Base-by-base conservation (phyloP, 148 eudicot species). In the Gaultheria prostrata region DNA sequence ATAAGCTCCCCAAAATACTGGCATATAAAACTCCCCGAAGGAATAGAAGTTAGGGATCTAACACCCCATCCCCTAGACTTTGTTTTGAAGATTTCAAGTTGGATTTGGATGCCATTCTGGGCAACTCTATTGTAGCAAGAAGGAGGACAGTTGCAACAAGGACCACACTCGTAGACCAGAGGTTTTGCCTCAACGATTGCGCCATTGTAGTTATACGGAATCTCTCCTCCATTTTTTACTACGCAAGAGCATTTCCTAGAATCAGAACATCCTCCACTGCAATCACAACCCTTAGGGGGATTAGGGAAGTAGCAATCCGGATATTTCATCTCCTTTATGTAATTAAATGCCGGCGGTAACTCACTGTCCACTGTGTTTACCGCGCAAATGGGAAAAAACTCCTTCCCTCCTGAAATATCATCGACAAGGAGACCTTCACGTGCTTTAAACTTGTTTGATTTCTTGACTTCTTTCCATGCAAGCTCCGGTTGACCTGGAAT, bases 1-100 rank as follows among this genome's bases (percentile, higher is more conserved):
- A 96, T 90, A 81, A 96, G 87, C 90, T 96, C 98, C 45, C 99
- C 99, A 26, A 90, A 86, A 84, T 96, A 96, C 87, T 96, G 97
- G 35, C 99, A 96, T 87, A 93, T 93, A 85, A 96, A 96, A 83
- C 93, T 92, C 59, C 99, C 99, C 2, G 98, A 89, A 35, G 99
- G 86, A 57, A 96, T 90, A 50, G 94, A 91, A 83, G 87, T 90
- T 26, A 92, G 81, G 45, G 92, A 87, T 86, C 99, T 90, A 59
- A 94, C 93, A 43, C 98, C 99, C 99, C 99, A 96, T 6, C 99
- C 99, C 82, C 95, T 89, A 10, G 90, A 86, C 79, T 86, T 88
- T 0, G 99, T 96, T 84, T 96, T 96, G 86, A 96, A 96, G 79
- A 96, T 92, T 87, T 96, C 99, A 50, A 96, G 93, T 82, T 90